phyloP scores from a whole-genome alignment of 495 filamentous ascomycete genomes.

The Hypomontagnella submonticulosa region DNA sequence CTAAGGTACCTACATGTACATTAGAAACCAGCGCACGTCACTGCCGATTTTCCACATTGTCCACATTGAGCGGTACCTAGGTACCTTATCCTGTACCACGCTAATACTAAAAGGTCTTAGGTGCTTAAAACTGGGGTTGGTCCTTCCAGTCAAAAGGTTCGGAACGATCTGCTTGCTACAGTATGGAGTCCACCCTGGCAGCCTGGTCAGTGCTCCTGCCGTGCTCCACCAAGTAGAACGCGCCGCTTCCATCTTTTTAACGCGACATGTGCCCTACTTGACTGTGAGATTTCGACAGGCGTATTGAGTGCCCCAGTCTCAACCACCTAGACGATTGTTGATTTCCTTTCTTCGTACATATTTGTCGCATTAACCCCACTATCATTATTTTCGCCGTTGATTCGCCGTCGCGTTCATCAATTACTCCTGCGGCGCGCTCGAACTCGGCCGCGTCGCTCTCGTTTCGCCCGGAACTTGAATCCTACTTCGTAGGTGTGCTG shows the following conservation, averaged over 20 bases:
- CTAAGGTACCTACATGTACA: not conserved
- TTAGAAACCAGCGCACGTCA: conserved; percentile 33
- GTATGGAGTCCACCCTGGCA: no score
- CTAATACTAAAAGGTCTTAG: conserved; percentile 14
- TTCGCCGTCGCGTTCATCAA: not conserved
- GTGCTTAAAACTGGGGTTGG: not conserved
- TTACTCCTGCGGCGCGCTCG: not conserved
- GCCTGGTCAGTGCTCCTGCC: conserved; percentile 19
- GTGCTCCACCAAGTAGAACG: conserved; percentile 18
- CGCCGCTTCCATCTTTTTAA: conserved; percentile 27
- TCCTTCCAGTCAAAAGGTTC: conserved; percentile 13
- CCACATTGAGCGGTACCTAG: conserved; percentile 19
- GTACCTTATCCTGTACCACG: conserved; percentile 19
- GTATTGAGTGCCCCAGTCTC: conserved; percentile 26
- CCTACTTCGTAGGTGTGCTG: not conserved
- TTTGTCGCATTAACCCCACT: not conserved
- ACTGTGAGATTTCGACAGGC: conserved; percentile 27
- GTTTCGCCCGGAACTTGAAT: no score
- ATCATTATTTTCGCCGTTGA: not conserved
- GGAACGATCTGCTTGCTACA: conserved; percentile 19
- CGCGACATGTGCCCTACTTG: conserved; percentile 9
- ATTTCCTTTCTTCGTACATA: not conserved
- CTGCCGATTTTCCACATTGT: conserved; percentile 40
- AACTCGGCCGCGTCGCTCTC: not conserved
- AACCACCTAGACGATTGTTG: not conserved